A percentile compares a stretch with the other conserved stretches of the same genome.
phyloP scores from a whole-genome alignment of 495 filamentous ascomycete species.

The Penicillium paxilli region DNA sequence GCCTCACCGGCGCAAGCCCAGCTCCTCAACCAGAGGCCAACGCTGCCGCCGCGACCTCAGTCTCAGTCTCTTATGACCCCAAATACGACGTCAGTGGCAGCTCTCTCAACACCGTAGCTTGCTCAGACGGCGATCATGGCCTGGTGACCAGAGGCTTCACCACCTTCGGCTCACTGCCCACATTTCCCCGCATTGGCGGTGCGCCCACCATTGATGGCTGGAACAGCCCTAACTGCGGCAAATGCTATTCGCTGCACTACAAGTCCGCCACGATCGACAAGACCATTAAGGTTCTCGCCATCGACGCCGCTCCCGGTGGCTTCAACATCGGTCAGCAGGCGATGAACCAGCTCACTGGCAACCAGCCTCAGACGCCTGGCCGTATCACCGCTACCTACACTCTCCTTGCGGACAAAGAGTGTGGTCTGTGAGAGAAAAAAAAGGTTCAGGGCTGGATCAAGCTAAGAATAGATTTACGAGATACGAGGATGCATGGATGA shows the following conservation, averaged over 20 bases:
- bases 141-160: conserved; percentile 69
- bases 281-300: conserved; percentile 64
- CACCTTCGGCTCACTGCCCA: conserved; percentile 56
- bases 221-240: conserved; percentile 63
- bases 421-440: conserved; percentile 28
- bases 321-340: conserved; percentile 66
- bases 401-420: conserved; percentile 39
- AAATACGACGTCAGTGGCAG: conserved; percentile 34
- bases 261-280: conserved; percentile 34
- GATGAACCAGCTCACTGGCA: conserved; percentile 66
- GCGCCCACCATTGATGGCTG: conserved; percentile 57
- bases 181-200: conserved; percentile 65
- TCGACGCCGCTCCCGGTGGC: conserved; percentile 61
- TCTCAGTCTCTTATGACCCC: conserved; percentile 39
- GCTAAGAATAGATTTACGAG: neutral
- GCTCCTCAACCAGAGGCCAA: neutral
- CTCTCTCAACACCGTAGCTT: conserved; percentile 62
- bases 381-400: conserved; percentile 52
- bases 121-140: conserved; percentile 56
- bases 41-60: conserved; percentile 1
- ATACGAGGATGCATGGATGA: neutral
- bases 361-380: conserved; percentile 54
- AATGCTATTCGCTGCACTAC: conserved; percentile 67
- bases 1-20: conserved; percentile 16
- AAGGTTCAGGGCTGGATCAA: neutral